phyloP scores from a whole-genome alignment of 805 yeast genomes.

The Saccharomyces paradoxus region DNA sequence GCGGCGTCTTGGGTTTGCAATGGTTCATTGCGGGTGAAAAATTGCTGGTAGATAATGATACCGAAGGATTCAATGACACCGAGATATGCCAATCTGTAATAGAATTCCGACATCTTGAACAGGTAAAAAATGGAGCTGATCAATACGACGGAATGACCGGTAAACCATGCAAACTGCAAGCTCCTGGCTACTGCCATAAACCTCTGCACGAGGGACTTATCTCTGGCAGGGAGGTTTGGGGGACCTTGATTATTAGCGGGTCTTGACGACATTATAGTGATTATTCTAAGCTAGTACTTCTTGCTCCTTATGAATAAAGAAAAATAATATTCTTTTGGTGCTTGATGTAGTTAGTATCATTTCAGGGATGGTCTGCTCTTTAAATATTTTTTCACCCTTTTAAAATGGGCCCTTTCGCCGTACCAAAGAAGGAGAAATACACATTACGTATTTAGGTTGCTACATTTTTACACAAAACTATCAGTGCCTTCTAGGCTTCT shows the following conservation, averaged over 20 bases:
- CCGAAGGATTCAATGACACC: conserved; percentile 70
- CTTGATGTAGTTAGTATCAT: neutral
- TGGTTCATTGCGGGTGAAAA: conserved; percentile 29
- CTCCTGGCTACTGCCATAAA: conserved; percentile 31
- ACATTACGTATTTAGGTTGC: neutral
- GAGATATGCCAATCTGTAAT: conserved; percentile 53
- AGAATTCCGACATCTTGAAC: conserved; percentile 32
- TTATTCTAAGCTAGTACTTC: neutral
- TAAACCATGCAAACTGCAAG: conserved; percentile 72
- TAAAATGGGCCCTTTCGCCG: neutral
- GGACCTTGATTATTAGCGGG: neutral
- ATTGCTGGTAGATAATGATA: conserved; percentile 60
- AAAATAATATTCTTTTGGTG: neutral
- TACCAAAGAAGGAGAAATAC: neutral
- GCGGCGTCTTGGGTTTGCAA: conserved; percentile 6
- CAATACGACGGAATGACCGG: conserved; percentile 46
- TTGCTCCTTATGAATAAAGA: neutral
- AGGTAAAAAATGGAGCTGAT: conserved; percentile 28
- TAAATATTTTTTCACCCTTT: neutral
- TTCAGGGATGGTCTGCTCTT: neutral
- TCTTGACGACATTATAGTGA: neutral
- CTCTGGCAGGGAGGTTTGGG: neutral
- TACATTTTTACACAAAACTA: neutral
- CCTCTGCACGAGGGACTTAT: conserved; percentile 1
- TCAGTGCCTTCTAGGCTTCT: conserved; percentile 29